Evolutionary conservation across 768 basidiomycete genomes (phyloP).

Genomic region (Tulasnella sp.): DNA sequence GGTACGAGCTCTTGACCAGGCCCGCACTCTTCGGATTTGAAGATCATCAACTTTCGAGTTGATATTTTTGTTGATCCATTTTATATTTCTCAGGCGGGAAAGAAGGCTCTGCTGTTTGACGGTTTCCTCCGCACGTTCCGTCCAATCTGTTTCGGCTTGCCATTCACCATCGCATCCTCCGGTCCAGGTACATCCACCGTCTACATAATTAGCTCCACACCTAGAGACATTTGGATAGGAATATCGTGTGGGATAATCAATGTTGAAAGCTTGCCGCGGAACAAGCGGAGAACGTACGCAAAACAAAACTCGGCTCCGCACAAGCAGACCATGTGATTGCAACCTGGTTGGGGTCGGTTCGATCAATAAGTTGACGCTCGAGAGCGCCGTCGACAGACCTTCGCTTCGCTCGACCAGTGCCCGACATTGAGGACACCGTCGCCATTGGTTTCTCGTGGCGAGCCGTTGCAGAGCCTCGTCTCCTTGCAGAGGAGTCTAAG

Average conservation of each 20-base stretch:
- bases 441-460: conserved; percentile 21
- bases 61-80: not conserved
- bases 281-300: not conserved
- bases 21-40: not conserved
- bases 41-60: not conserved
- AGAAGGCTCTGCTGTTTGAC: not conserved
- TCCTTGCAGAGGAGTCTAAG: conserved; percentile 4
- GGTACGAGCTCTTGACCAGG: not conserved
- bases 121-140: not conserved
- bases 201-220: not conserved
- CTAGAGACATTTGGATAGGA: not conserved
- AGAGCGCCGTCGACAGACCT: not conserved
- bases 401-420: not conserved
- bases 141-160: not conserved
- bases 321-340: conserved; percentile 18
- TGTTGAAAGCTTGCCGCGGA: not conserved
- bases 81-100: not conserved
- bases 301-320: conserved; percentile 17
- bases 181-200: not conserved
- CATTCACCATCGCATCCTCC: conserved; percentile 12
- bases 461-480: not conserved
- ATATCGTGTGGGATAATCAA: not conserved
- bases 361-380: not conserved
- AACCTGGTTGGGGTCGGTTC: not conserved
- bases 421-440: conserved; percentile 21